Conservation (phyloP, 495 filamentous ascomycete genomes). For the Aspergillus panamensis region DNA sequence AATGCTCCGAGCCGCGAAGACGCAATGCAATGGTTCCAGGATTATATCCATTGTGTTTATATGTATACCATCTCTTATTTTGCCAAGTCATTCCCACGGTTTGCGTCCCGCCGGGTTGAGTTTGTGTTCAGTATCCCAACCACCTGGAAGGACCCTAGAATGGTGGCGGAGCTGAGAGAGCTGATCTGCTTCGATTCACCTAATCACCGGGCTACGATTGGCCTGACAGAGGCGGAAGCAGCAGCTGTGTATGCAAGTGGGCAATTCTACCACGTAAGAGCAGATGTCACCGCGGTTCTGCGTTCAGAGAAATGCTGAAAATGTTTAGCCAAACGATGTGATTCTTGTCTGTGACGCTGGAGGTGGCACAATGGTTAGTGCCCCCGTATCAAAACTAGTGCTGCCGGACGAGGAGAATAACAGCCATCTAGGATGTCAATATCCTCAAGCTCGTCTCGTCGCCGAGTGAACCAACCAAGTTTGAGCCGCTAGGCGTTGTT, state of each 20-base stretch:
- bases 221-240: conserved; percentile 65
- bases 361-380: conserved; percentile 3
- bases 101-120: conserved; percentile 45
- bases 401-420: neutral
- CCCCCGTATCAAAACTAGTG: too few species aligned
- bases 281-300: neutral
- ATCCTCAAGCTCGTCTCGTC: conserved; percentile 4
- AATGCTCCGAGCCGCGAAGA: conserved; percentile 37
- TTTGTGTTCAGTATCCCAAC: conserved; percentile 67
- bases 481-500: conserved; percentile 8
- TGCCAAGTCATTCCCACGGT: conserved; percentile 32
- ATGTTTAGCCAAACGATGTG: conserved; percentile 8
- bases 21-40: conserved; percentile 51
- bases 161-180: conserved; percentile 43
- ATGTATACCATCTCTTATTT: conserved; percentile 49
- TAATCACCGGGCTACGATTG: conserved; percentile 49
- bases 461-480: conserved; percentile 4
- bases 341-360: conserved; percentile 11
- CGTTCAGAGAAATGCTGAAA: neutral
- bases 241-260: conserved; percentile 56
- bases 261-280: conserved; percentile 30
- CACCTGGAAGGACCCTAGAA: conserved; percentile 57
- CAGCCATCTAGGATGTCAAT: conserved; percentile 7
- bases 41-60: conserved; percentile 56
- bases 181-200: conserved; percentile 34